These are phyloP conservation scores for Termitomyces sp. DNA, from an alignment of 768 basidiomycete species.

Conservation along the genomic window DNA sequence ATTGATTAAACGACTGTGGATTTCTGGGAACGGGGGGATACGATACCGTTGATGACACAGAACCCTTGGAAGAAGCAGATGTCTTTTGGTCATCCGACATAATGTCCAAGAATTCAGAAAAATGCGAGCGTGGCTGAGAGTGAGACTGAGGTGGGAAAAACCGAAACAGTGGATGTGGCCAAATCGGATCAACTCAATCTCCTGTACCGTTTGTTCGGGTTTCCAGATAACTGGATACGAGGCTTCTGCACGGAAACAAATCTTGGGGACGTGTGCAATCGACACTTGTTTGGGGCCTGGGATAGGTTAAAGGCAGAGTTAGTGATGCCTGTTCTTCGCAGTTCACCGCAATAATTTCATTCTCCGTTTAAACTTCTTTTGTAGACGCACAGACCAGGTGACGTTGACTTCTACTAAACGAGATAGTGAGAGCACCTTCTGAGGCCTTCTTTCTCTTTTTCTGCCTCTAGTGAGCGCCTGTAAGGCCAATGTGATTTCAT, in stretches of 20 bases:
- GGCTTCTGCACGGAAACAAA: constrained; percentile 9
- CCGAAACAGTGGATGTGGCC: constrained; percentile 33
- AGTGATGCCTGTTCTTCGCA: constrained; percentile 9
- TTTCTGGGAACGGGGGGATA: constrained; percentile 9
- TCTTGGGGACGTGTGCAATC: background rate
- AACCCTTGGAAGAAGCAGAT: constrained; percentile 22
- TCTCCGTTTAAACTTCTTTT: constrained; percentile 18
- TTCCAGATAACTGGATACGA: constrained; percentile 20
- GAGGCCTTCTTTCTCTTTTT: background rate
- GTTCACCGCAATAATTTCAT: constrained; percentile 14
- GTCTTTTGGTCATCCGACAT: constrained; percentile 28
- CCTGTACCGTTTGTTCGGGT: constrained; percentile 23
- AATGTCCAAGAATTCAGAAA: constrained; percentile 18
- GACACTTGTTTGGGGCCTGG: background rate
- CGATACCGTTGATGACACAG: constrained; percentile 20
- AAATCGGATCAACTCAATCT: constrained; percentile 37
- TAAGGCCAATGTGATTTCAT: background rate
- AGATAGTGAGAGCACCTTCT: background rate
- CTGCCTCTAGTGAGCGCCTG: background rate
- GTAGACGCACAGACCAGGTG: constrained; percentile 14
- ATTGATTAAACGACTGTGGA: constrained; percentile 9
- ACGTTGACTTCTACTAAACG: background rate
- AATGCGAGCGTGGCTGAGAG: constrained; percentile 20
- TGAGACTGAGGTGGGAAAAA: constrained; percentile 24
- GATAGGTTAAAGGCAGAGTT: background rate